Base-by-base conservation (phyloP, 208 protist species). In the Wallacemonas collosoma region DNA sequence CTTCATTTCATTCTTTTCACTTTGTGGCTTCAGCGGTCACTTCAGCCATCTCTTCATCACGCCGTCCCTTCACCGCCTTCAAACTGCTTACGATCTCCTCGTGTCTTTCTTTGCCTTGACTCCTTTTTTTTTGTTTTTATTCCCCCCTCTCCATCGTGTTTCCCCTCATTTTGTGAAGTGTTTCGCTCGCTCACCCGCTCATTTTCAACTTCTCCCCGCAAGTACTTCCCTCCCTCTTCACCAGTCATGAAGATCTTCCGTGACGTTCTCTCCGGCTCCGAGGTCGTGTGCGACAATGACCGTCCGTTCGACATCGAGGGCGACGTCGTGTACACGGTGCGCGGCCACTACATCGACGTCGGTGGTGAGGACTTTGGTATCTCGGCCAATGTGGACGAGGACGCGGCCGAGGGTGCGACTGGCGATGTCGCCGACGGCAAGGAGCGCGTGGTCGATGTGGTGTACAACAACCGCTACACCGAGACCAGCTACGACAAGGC, bases 401-500 rank as follows among this genome's bases (percentile, higher is more conserved):
- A 95, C 64, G 90, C 90, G 48, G 91, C 68, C 26, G 90, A 95
- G 77, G 91, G 89, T 39, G 91, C 90, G 65, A 91, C 87, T 26
- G 89, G 90, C 54, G 91, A 96, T 9, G 83, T 93, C 56, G 91
- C 81, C 53, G 84, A 94, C 58, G 79, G 82, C 71, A 93, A 93
- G 82, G 67, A 91, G 77, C 88, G 85, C 43, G 90, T 94, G 26
- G 77, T 97, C 41, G 92, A 98, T 76, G 72, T 97, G 54, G 87
- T 98, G 77, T 56, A 96, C 90, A 90, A 89, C 81, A 95, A 96
- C 80, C 87, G 90, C 76, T 95, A 97, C 85, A 90, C 83, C 63
- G 92, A 96, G 87, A 97, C 93, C 51, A 87, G 71, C 77, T 98
- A 96, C 85, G 94, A 98, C 87, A 98, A 98, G 92, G 86, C 86